Evolutionary conservation across 805 yeast species (phyloP).

Genomic region (Ogataea wickerhamii): DNA sequence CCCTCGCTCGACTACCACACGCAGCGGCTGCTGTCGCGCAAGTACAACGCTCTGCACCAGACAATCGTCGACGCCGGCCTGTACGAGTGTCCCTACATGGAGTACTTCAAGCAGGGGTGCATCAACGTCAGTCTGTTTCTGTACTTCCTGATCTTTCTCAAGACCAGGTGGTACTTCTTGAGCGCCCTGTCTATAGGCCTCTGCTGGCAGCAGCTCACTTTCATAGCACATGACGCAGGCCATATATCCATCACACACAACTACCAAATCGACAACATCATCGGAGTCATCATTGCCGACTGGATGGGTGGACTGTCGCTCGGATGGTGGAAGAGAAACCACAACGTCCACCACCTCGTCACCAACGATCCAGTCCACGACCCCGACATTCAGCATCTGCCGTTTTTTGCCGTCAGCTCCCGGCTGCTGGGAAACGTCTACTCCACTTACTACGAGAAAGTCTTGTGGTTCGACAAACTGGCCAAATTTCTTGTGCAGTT

Average conservation of each 20-base stretch:
- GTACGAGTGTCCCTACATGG: conserved; percentile 71
- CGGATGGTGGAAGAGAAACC: conserved; percentile 96
- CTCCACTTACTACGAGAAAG: conserved; percentile 75
- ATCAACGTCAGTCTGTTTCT: conserved; percentile 56
- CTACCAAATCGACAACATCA: conserved; percentile 68
- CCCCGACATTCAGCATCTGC: conserved; percentile 91
- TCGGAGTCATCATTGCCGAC: conserved; percentile 72
- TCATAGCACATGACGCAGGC: conserved; percentile 88
- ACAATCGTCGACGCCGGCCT: conserved; percentile 52
- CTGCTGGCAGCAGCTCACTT: conserved; percentile 88
- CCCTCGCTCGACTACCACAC: conserved; percentile 70
- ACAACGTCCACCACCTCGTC: conserved; percentile 86
- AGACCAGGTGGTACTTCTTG: conserved; percentile 39
- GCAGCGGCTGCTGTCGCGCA: conserved; percentile 51
- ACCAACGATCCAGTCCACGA: conserved; percentile 95
- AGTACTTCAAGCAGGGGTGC: conserved; percentile 63
- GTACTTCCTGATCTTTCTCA: conserved; percentile 47
- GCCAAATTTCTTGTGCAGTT: conserved; percentile 58
- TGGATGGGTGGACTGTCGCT: conserved; percentile 83
- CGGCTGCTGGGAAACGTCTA: conserved; percentile 64
- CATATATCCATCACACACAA: conserved; percentile 81
- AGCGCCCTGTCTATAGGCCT: conserved; percentile 68
- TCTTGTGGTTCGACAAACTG: conserved; percentile 61
- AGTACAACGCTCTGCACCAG: conserved; percentile 60
- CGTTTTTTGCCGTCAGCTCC: conserved; percentile 83